Evolutionary conservation across 169 alveolate species (phyloP).

Genomic region (Plasmodium inui): DNA sequence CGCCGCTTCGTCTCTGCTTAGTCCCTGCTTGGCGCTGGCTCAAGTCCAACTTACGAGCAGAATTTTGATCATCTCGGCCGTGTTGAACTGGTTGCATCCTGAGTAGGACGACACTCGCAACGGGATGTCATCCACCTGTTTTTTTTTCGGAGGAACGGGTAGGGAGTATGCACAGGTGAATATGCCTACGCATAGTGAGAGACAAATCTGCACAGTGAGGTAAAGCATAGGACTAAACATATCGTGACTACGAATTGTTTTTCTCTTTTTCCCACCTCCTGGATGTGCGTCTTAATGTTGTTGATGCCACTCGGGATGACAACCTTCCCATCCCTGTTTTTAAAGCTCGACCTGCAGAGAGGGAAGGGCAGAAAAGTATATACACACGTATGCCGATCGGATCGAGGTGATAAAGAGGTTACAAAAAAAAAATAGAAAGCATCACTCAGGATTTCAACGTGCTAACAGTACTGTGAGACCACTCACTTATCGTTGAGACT

Average conservation of each 20-base stretch:
- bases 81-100: constrained; percentile 68
- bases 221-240: not conserved
- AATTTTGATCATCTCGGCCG: constrained; percentile 79
- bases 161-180: not conserved
- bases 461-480: not conserved
- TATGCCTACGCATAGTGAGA: not conserved
- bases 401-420: not conserved
- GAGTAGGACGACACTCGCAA: constrained; percentile 76
- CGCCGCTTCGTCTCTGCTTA: not conserved
- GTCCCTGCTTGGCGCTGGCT: not conserved
- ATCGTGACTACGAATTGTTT: not conserved
- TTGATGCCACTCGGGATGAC: constrained; percentile 81
- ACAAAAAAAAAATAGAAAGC: not conserved
- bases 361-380: not conserved
- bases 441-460: not conserved
- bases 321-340: constrained; percentile 75
- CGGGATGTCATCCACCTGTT: constrained; percentile 73
- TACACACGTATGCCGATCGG: not conserved
- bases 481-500: constrained; percentile 56
- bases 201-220: not conserved
- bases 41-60: constrained; percentile 36
- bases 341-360: constrained; percentile 23
- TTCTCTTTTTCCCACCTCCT: constrained; percentile 28
- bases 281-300: constrained; percentile 75
- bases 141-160: not conserved